Base-by-base conservation (phyloP, 1,284 basidiomycete genomes). In the Microbotryum violaceum region DNA sequence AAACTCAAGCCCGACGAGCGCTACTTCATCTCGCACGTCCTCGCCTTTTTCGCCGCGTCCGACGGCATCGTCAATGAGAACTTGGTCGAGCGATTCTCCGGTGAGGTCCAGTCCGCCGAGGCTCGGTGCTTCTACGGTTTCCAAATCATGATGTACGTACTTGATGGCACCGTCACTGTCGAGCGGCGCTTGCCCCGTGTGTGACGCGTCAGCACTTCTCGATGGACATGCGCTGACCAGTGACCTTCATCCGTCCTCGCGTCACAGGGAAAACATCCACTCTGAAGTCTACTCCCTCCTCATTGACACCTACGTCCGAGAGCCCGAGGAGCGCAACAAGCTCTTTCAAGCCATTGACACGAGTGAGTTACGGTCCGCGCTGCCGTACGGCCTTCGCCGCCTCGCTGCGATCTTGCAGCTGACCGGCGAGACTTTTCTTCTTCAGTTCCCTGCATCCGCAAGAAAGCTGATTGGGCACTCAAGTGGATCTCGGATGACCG, bases 261-360 rank as follows among this genome's bases (percentile, higher is more conserved):
- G 7, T 23, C 20, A 44, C n/a, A 73, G 71, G 67, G 81, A 82
- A 72, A 81, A 81, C 72, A 79, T 82, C 23, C 81, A 82, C 70
- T 80, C 80, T 29, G 81, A 82, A 72, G 81, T 80, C 46, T 82
- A 82, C 74, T 80, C 79, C 56, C 76, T 82, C 25, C 75, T 82
- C 61, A 82, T 82, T 67, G 81, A 82, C 72, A 81, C 80, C 9
- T 82, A 82, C 72, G 79, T 82, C 49, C 76, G 80, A 64, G 81
- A 81, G 62, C 71, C 77, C 23, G 71, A 73, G 18, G 78, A 81
- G 72, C 79, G 81, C 64, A 74, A 77, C 50, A 78, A 76, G 55
- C 74, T 82, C 33, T 82, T 82, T 73, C 77, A 79, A 62, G 80
- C 80, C 27, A 79, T 81, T 72, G 78, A 81, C 68, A 80, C 77